A percentile compares a stretch with the other conserved stretches of the same genome.
These are phyloP conservation scores for Paulownia fortunei DNA, from an alignment of 257 asterid genomes.

Conservation along the genomic window DNA sequence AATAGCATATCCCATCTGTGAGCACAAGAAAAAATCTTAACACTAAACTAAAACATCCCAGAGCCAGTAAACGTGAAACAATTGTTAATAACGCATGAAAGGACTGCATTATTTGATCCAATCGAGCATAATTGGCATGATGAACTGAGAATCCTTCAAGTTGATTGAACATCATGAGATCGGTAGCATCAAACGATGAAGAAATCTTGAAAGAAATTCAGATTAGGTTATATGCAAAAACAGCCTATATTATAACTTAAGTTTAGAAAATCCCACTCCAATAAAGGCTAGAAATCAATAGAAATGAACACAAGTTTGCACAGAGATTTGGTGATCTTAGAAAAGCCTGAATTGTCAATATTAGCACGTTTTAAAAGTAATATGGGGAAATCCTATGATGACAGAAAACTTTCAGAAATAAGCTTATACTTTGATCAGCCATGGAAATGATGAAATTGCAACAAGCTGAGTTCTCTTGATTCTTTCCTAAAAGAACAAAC, in stretches of 20 bases:
- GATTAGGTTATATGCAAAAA: neutral
- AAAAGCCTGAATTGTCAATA: neutral
- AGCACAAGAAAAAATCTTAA: neutral
- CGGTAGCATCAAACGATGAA: neutral
- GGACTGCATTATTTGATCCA: neutral
- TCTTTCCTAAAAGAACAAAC: neutral
- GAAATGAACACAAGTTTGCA: neutral
- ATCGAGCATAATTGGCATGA: conserved; percentile 4
- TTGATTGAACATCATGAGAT: neutral
- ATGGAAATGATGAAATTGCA: neutral
- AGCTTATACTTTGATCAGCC: neutral
- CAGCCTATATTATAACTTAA: neutral
- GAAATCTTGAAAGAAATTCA: neutral
- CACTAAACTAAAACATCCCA: neutral
- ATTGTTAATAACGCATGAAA: neutral
- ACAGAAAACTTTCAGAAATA: neutral
- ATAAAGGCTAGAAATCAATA: conserved; percentile 11
- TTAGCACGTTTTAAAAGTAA: neutral
- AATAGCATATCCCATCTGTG: neutral
- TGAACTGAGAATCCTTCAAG: neutral
- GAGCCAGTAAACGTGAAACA: neutral
- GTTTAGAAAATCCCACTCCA: neutral
- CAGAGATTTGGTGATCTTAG: neutral
- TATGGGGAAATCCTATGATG: neutral
- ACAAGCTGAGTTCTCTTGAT: neutral